These are phyloP conservation scores for Mucor lusitanicus DNA, from an alignment of 371 early-diverging fungal species.

Conservation along the genomic window DNA sequence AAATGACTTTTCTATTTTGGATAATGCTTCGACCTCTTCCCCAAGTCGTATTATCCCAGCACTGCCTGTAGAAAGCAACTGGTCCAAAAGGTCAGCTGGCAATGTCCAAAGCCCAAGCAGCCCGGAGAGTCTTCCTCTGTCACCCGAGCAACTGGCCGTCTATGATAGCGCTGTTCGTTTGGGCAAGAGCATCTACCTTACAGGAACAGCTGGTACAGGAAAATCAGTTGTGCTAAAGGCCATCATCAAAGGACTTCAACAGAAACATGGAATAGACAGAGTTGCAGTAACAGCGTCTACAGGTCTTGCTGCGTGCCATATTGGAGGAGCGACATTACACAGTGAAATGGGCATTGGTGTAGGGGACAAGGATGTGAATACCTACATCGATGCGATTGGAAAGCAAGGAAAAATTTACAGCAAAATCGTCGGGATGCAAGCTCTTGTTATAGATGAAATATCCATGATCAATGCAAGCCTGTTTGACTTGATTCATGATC, in stretches of 20 bases:
- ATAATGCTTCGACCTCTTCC: not conserved
- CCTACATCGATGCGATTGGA: conserved; percentile 42
- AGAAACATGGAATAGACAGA: conserved; percentile 21
- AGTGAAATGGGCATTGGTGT: conserved; percentile 54
- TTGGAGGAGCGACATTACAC: conserved; percentile 82
- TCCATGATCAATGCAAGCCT: conserved; percentile 86
- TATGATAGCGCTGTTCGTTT: conserved; percentile 54
- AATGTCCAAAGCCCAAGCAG: too few species aligned
- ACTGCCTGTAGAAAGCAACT: not conserved
- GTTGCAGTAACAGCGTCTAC: conserved; percentile 89
- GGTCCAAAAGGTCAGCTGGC: not conserved
- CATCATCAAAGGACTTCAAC: conserved; percentile 60
- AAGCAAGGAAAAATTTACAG: conserved; percentile 23
- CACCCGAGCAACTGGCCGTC: conserved; percentile 61
- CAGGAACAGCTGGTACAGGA: conserved; percentile 86
- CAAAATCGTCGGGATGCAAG: conserved; percentile 39
- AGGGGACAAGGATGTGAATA: conserved; percentile 48
- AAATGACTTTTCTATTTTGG: not conserved
- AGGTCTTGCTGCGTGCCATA: conserved; percentile 85
- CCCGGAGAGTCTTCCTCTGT: too few species aligned
- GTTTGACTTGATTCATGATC: conserved; percentile 79
- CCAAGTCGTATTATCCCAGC: not conserved
- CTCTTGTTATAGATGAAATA: conserved; percentile 90
- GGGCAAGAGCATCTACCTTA: conserved; percentile 69
- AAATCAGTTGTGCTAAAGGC: conserved; percentile 72